A percentile compares a stretch with the other conserved stretches of the same genome.
Evolutionary conservation across 306 rosid species (phyloP).

Genomic region (Dalbergia cultrata): DNA sequence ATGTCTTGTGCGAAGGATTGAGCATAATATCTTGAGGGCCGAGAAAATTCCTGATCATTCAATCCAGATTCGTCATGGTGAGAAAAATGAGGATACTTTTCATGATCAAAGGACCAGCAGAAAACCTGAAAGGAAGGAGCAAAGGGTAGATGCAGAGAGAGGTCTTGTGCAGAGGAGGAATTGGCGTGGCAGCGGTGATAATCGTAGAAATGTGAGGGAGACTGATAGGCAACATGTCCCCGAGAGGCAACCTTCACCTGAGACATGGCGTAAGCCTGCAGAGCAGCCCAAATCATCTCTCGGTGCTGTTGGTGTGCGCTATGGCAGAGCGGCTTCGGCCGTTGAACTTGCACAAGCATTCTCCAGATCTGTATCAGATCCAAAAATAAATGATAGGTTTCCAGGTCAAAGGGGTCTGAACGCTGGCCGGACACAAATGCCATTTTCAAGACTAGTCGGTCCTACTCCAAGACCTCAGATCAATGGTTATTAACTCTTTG

Average conservation of each 20-base stretch:
- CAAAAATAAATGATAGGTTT: slow-evolving; percentile 60
- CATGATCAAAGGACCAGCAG: slow-evolving; percentile 72
- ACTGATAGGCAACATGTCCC: slow-evolving; percentile 68
- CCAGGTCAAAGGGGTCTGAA: slow-evolving; percentile 66
- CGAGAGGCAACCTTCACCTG: slow-evolving; percentile 86
- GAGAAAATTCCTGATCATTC: slow-evolving; percentile 65
- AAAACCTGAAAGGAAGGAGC: slow-evolving; percentile 75
- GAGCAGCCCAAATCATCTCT: slow-evolving; percentile 69
- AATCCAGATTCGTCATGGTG: slow-evolving; percentile 56
- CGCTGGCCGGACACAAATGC: slow-evolving; percentile 69
- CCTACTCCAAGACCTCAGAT: slow-evolving; percentile 87
- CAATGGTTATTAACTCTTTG: slow-evolving; percentile 66
- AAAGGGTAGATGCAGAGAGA: slow-evolving; percentile 68
- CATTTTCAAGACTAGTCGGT: slow-evolving; percentile 89
- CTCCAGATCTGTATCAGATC: slow-evolving; percentile 88
- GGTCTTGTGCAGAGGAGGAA: slow-evolving; percentile 70
- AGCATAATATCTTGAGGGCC: slow-evolving; percentile 58
- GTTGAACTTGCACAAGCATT: slow-evolving; percentile 94
- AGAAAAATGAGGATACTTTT: slow-evolving; percentile 55
- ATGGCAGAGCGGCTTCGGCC: slow-evolving; percentile 88
- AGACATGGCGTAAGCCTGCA: slow-evolving; percentile 88
- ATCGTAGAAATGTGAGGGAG: slow-evolving; percentile 59
- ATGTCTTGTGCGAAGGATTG: slow-evolving; percentile 63
- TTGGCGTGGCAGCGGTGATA: slow-evolving; percentile 65
- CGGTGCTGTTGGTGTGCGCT: slow-evolving; percentile 54